Conservation (phyloP, 1,284 basidiomycete species). For the Cryptococcus maquisensis region DNA sequence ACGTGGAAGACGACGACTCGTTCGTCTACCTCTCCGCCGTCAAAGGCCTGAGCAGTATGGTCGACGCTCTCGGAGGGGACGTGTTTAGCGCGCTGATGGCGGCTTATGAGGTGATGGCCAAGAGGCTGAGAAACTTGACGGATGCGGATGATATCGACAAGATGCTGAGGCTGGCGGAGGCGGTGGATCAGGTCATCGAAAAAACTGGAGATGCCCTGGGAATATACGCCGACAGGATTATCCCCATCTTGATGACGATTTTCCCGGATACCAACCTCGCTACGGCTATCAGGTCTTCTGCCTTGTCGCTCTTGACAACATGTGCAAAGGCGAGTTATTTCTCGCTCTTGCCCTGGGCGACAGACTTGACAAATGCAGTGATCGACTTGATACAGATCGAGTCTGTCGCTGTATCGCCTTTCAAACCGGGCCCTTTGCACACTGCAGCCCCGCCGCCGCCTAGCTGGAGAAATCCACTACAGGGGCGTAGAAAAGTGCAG, state of each 20-base stretch:
- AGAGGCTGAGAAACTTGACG: background rate
- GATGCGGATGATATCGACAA: conserved; percentile 47
- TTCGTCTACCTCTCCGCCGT: conserved; percentile 93
- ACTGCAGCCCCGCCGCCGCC: background rate
- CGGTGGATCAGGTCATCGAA: conserved; percentile 72
- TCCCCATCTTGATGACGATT: conserved; percentile 63
- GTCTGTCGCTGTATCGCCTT: conserved; percentile 48
- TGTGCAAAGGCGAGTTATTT: conserved; percentile 63
- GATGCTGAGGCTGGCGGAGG: conserved; percentile 80
- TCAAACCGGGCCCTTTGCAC: conserved; percentile 3
- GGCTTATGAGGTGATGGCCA: conserved; percentile 53
- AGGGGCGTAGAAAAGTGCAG: conserved; percentile 5
- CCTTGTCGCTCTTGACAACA: conserved; percentile 73
- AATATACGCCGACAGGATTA: conserved; percentile 63
- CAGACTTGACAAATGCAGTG: conserved; percentile 62
- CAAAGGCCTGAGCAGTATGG: conserved; percentile 79
- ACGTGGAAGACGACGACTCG: conserved; percentile 85
- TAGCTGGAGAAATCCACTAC: conserved; percentile 1
- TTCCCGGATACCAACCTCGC: conserved; percentile 61
- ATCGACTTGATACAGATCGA: conserved; percentile 77
- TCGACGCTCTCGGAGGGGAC: conserved; percentile 66
- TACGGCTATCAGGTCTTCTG: conserved; percentile 69
- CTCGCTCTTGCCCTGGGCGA: conserved; percentile 61
- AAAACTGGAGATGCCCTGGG: conserved; percentile 67
- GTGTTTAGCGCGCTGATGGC: conserved; percentile 64